Evolutionary conservation across 495 filamentous ascomycete species (phyloP), one percentile per base, ranked within the genome.

Genomic region (Hyaloscypha finlandica): DNA sequence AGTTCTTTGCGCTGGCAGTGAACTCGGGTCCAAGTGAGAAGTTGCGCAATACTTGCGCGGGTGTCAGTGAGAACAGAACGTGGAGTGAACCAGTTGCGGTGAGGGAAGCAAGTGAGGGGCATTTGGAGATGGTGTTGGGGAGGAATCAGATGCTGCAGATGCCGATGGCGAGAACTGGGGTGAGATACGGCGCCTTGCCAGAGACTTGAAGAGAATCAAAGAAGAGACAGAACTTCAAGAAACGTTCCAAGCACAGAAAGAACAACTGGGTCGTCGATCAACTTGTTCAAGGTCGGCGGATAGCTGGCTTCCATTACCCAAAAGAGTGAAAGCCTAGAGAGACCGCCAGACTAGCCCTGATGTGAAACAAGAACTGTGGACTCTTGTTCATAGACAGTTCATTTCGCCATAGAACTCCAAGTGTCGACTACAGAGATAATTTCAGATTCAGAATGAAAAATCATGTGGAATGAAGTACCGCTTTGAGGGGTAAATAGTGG

Each of bases 11-110:
- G n/a, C 19, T 45, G 20, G 59, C 59, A 1, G 37, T 61, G 11
- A 61, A 61, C 25, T 61, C 59, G n/a, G 35, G 35, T 12, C 32
- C 59, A 20, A 61, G 59, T 61, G 59, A 61, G 35, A 37, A n/a
- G 25, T 45, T 61, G 59, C 31, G 8, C 4, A 45, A 45, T n/a
- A 61, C 35, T n/a, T 37, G 19, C 37, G 31, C 59, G 8, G 59
- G 59, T n/a, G 45, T 37, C 31, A 37, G 35, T 19, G 30, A 61
- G 5, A 45, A 0, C 19, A 20, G 59, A 8, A 45, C 31, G 9
- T 61, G 30, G 30, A 45, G 9, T 20, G 59, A 61, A 22, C 14
- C 35, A 6, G 19, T 61, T 22, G 59, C 59, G 16, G 35, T 61
- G 12, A 61, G 59, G 59, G 59, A 61, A 16, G 22, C 51, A 20